These are phyloP conservation scores for Cordyceps militaris DNA, from an alignment of 2,329 filamentous ascomycete genomes.

Conservation along the genomic window DNA sequence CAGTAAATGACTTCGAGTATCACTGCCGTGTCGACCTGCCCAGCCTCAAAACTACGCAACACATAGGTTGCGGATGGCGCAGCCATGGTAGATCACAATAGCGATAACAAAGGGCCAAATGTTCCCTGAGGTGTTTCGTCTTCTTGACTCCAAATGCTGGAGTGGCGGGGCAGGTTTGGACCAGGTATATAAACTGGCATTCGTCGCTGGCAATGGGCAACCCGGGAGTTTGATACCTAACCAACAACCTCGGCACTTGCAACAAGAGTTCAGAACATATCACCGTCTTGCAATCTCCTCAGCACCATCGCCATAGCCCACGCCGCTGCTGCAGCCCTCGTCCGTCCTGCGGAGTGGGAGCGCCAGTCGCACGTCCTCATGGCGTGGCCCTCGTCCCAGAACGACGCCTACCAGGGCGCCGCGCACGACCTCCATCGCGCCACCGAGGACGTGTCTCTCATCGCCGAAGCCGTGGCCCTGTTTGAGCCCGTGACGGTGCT, in stretches of 20 bases:
- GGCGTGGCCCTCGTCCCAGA: conserved; percentile 7
- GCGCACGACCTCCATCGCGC: conserved; percentile 3
- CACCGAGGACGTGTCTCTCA: conserved; percentile 19
- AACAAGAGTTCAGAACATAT: not conserved
- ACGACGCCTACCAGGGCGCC: conserved; percentile 6
- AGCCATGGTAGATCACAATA: not conserved
- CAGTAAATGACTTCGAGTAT: not conserved
- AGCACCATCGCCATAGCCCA: conserved; percentile 4
- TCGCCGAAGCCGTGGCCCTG: conserved; percentile 19
- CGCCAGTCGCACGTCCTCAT: conserved; percentile 5
- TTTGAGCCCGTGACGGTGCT: conserved; percentile 22
- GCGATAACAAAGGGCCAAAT: not conserved
- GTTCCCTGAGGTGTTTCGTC: not conserved
- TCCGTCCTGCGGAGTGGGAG: conserved; percentile 10
- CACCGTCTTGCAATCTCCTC: not conserved
- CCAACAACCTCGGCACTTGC: not conserved
- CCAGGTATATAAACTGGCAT: not conserved
- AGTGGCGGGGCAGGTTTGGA: not conserved
- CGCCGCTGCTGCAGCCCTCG: not conserved
- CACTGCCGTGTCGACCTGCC: not conserved
- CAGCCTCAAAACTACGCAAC: not conserved
- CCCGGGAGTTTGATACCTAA: not conserved
- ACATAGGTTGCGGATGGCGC: not conserved
- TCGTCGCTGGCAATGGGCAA: not conserved
- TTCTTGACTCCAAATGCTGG: not conserved